Evolutionary conservation across 306 rosid genomes (phyloP).

Genomic region (Vigna angularis): DNA sequence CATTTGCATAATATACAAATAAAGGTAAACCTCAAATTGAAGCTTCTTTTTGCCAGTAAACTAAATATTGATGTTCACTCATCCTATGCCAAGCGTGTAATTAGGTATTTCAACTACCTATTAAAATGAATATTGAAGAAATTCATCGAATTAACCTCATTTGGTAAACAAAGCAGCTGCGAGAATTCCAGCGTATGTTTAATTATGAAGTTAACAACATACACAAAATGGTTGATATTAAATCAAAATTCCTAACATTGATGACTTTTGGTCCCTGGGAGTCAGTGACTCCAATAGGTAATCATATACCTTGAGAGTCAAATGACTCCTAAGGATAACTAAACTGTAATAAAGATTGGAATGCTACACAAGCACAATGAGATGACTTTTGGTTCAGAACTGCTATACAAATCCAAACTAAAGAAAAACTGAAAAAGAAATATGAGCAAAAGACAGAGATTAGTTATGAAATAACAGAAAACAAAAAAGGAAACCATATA

Average conservation of each 20-base stretch:
- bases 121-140: background rate
- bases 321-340: background rate
- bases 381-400: background rate
- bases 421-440: constrained; percentile 3
- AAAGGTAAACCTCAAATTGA: background rate
- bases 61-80: background rate
- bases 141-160: background rate
- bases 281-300: background rate
- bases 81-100: background rate
- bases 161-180: background rate
- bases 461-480: background rate
- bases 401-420: background rate
- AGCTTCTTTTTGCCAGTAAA: background rate
- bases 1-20: background rate
- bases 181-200: background rate
- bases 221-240: background rate
- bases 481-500: background rate
- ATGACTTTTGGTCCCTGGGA: background rate
- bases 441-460: background rate
- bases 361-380: background rate
- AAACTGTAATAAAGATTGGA: background rate
- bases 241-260: background rate
- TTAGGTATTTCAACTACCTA: no score
- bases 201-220: background rate
- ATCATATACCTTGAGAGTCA: background rate